These are phyloP conservation scores for Coniochaeta sp. DNA, from an alignment of 2,329 filamentous ascomycete genomes.

Conservation along the genomic window DNA sequence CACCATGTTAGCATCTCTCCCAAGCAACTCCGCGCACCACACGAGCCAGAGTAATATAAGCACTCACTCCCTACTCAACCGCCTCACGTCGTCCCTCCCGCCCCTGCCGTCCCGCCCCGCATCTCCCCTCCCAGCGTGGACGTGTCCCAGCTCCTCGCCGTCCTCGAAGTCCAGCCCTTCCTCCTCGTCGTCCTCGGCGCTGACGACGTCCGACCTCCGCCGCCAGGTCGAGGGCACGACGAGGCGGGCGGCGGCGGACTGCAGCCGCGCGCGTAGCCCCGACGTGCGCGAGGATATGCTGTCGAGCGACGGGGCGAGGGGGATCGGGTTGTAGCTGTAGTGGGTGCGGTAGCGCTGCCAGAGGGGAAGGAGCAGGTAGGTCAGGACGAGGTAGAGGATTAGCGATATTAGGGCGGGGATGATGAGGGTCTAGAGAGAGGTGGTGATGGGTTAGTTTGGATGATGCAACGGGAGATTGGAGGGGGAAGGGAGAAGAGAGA, in stretches of 20 bases:
- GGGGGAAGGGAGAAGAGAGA: background rate
- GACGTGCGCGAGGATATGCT: constrained; percentile 51
- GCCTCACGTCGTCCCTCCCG: constrained; percentile 41
- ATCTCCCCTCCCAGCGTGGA: constrained; percentile 14
- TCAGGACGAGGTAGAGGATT: constrained; percentile 57
- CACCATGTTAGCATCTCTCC: constrained; percentile 6
- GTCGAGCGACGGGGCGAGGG: constrained; percentile 37
- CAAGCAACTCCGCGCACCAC: no score
- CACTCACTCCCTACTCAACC: constrained; percentile 67
- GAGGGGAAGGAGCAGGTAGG: constrained; percentile 58
- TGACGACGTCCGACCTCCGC: constrained; percentile 27
- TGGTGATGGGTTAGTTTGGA: background rate
- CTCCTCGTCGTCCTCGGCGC: constrained; percentile 32
- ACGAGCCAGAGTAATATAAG: background rate
- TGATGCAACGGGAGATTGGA: background rate
- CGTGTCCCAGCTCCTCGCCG: constrained; percentile 60
- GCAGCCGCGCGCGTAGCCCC: constrained; percentile 45
- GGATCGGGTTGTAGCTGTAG: constrained; percentile 64
- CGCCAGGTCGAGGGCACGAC: constrained; percentile 43
- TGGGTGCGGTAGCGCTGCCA: constrained; percentile 64
- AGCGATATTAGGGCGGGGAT: constrained; percentile 66
- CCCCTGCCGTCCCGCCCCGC: constrained; percentile 27
- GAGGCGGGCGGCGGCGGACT: constrained; percentile 29
- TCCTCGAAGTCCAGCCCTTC: constrained; percentile 56
- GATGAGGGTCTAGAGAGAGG: constrained; percentile 51